Conservation (phyloP, 2,329 filamentous ascomycete genomes). For the Zymoseptoria passerinii region DNA sequence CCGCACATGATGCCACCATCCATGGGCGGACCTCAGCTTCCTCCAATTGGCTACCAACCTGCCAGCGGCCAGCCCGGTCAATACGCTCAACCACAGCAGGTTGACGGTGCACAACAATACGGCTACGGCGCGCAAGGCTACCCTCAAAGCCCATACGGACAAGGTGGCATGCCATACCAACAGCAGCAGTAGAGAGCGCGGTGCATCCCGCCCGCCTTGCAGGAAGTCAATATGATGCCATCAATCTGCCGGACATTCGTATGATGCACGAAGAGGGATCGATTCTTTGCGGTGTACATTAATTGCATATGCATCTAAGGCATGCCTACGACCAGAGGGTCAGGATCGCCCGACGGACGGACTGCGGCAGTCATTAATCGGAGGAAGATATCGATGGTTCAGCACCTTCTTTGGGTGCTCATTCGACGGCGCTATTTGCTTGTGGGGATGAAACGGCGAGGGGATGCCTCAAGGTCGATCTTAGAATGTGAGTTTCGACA, state of each 20-base stretch:
- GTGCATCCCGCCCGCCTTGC: background rate
- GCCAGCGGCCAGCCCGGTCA: constrained; percentile 37
- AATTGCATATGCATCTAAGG: background rate
- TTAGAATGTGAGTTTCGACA: background rate
- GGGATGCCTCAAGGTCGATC: background rate
- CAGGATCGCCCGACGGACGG: background rate
- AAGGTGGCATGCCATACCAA: constrained; percentile 41
- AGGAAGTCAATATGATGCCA: background rate
- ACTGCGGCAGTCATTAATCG: background rate
- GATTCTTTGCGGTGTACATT: background rate
- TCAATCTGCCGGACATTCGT: background rate
- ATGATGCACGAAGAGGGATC: background rate
- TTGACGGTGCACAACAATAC: constrained; percentile 45
- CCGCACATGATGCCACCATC: constrained; percentile 39
- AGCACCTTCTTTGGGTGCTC: background rate
- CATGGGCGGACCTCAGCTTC: constrained; percentile 41
- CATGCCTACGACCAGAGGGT: background rate
- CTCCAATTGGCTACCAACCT: constrained; percentile 45
- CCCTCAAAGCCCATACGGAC: constrained; percentile 43
- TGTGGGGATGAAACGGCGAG: background rate
- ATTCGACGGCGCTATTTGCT: background rate
- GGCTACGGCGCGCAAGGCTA: constrained; percentile 41
- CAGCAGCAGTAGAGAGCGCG: constrained; percentile 16
- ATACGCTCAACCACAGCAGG: constrained; percentile 39
- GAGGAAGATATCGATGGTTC: background rate